Evolutionary conservation across 257 asterid species (phyloP), one percentile per base, ranked within the genome.

Genomic region (Capsicum chinense): DNA sequence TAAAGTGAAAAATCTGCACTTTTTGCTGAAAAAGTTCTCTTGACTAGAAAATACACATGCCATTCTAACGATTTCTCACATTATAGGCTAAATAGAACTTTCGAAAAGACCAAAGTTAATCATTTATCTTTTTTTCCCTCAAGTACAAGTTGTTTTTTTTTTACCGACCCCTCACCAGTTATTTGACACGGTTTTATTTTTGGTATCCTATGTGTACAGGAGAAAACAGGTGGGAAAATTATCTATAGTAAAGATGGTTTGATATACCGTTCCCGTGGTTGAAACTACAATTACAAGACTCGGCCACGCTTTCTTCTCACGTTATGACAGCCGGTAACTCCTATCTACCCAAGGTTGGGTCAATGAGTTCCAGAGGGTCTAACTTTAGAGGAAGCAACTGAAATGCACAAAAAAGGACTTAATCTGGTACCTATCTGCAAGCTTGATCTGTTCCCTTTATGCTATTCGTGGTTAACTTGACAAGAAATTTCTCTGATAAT

Each of bases 251-350:
- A 89, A 87, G 99, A 97, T 64, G 98, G 99, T 35, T 84, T 93
- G 84, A 33, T 94, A 59, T 95, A 89, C 89, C 97, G 93, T 79
- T 95, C 94, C 82, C 95, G 97, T 39, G 99, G 98, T 85, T 90
- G 99, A 89, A 94, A 96, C 92, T 96, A 96, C 84, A 96, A 96
- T 87, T 88, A 67, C 86, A 93, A 86, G 87, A 83, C 89, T 82
- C 91, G 94, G 83, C 98, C 97, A 48, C 93, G 89, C 57, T 93
- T 83, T 85, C 98, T 98, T 85, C 95, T 96, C 71, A 94, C 94
- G 99, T 86, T 94, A 88, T 94, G 99, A 98, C 95, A 92, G 89
- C 99, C 98, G 84, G 87, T 88, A 42, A 21, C 95, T 62, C 98
- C 98, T 64, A 97, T 96, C 35, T 96, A 96, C 90, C 99, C 99